Conservation (phyloP, 2,329 filamentous ascomycete genomes). For the Ascocoryne sarcoides region DNA sequence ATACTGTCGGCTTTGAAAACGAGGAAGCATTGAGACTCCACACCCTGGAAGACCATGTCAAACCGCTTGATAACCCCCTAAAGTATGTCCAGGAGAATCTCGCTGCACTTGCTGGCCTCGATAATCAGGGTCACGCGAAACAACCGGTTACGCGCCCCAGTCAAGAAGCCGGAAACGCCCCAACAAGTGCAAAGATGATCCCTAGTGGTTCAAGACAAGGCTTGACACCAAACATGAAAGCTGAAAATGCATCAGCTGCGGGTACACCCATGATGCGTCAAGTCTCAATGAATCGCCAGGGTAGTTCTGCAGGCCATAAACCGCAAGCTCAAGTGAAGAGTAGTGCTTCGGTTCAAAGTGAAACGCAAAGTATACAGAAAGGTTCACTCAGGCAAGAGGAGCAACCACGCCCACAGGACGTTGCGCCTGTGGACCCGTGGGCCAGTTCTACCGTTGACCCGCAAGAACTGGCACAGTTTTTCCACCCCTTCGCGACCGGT, state of each 20-base stretch:
- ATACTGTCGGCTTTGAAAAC: slow-evolving; percentile 40
- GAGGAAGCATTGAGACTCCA: slow-evolving; percentile 47
- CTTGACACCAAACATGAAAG: slow-evolving; percentile 36
- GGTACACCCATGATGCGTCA: slow-evolving; percentile 42
- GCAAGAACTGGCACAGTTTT: slow-evolving; percentile 37
- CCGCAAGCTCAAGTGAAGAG: slow-evolving; percentile 16
- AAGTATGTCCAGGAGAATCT: slow-evolving; percentile 45
- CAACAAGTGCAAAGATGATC: slow-evolving; percentile 29
- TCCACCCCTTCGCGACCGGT: slow-evolving; percentile 34
- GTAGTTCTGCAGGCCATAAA: slow-evolving; percentile 37
- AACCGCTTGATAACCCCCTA: slow-evolving; percentile 45
- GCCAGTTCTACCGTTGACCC: slow-evolving; percentile 44
- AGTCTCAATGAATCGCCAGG: slow-evolving; percentile 41
- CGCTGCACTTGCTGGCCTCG: slow-evolving; percentile 38
- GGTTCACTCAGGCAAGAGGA: neutral
- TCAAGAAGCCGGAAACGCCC: slow-evolving; percentile 22
- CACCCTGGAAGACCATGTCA: slow-evolving; percentile 49
- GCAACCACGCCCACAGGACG: slow-evolving; percentile 23
- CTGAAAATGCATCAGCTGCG: slow-evolving; percentile 24
- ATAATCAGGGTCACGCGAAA: slow-evolving; percentile 37
- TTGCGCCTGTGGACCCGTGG: slow-evolving; percentile 28
- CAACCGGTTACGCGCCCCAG: slow-evolving; percentile 4
- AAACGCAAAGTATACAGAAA: slow-evolving; percentile 20
- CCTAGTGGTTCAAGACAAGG: slow-evolving; percentile 26
- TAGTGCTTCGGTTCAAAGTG: slow-evolving; percentile 16